Base-by-base conservation (phyloP, 768 basidiomycete genomes). In the Leccinellum rugosiceps region DNA sequence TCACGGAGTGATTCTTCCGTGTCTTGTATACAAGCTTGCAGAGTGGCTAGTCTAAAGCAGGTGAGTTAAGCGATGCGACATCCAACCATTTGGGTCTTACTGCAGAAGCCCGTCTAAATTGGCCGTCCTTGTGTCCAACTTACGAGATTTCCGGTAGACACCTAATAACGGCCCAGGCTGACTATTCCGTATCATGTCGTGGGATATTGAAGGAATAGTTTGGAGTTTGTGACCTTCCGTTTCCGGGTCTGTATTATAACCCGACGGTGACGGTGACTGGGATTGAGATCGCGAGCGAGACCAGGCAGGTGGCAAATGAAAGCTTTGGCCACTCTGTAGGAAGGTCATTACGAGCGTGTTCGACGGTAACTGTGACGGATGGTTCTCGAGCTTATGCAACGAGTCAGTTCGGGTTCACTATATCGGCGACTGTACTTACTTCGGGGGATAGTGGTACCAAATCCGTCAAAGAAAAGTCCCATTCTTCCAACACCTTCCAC, bases 231-330 rank as follows among this genome's bases (percentile, higher is more conserved):
- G 73, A 15, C 78, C 65, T 44, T 80, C 80, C 21, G 73, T 74
- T 73, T 91, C 90, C 32, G 88, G 87, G 64, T 91, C 89, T 2
- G 90, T 90, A 28, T 79, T 79, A 65, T 89, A 90, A 9, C 85
- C 88, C 44, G 81, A 74, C 11, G 85, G 86, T n/a, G 86, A 81
- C 51, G 82, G 76, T 25, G 83, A 71, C 47, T 83, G 76, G 45
- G 65, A 67, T 60, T 62, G 65, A 25, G 58, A 63, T 44, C 70
- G 70, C 59, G 57, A 59, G 44, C 53, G 62, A 50, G 69, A 63
- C 64, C 66, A 63, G 7, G 64, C 61, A 5, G 72, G 62, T 38
- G 85, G 83, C 23, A 87, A 66, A 72, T 84, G 88, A 62, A 83
- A 86, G n/a, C 75, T 76, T 63, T 81, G 75, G 6, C 81, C 83